Percentiles rank a stretch among this genome's conserved stretches.
These are phyloP conservation scores for Spinacia oleracea DNA, from an alignment of 179 eudicot genomes.

Conservation along the genomic window DNA sequence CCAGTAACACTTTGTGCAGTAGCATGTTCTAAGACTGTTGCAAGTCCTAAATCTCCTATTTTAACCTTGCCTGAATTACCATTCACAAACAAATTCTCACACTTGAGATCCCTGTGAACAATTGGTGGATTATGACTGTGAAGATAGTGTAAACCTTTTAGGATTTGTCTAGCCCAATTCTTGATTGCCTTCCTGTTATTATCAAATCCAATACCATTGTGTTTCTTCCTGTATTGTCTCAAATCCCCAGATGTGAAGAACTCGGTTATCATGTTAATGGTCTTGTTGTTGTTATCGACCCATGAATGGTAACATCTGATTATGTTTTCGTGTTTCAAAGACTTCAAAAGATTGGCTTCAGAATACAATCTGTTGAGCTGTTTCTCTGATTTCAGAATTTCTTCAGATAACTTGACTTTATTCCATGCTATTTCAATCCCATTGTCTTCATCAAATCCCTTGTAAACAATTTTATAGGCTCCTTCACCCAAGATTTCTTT, in stretches of 20 bases:
- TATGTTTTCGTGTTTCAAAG: background rate
- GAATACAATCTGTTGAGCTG: background rate
- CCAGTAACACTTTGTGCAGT: background rate
- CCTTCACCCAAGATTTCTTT: background rate
- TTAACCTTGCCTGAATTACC: slow-evolving; percentile 6
- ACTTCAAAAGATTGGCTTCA: background rate
- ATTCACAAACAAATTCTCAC: slow-evolving; percentile 2
- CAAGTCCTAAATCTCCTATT: slow-evolving; percentile 5
- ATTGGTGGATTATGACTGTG: background rate
- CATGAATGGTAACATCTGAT: background rate
- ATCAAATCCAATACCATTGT: background rate
- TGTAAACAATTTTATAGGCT: background rate
- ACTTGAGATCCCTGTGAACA: slow-evolving; percentile 2
- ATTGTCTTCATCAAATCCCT: background rate
- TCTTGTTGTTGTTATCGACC: background rate
- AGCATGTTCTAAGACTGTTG: background rate
- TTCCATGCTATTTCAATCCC: slow-evolving; percentile 4
- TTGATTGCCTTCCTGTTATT: background rate
- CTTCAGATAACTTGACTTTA: background rate
- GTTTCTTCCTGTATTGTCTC: slow-evolving; percentile 11
- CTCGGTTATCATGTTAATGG: background rate
- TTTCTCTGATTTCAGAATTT: background rate
- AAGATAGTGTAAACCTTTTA: background rate
- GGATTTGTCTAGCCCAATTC: slow-evolving; percentile 6
- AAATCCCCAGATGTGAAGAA: background rate